phyloP scores from a whole-genome alignment of 2,329 filamentous ascomycete species.

The Colletotrichum sidae region DNA sequence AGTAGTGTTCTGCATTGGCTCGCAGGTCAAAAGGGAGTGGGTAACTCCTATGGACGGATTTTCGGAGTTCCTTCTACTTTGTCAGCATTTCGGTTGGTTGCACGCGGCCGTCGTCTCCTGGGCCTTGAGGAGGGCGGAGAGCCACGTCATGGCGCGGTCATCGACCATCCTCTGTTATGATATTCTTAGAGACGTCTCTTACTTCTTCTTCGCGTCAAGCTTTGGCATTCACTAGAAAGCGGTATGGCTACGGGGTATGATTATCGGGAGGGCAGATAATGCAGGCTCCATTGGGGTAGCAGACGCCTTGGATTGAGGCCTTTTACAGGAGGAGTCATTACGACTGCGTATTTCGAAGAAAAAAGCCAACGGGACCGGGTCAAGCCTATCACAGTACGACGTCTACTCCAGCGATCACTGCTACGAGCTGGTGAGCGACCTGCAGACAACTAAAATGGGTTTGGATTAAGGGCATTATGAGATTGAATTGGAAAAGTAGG shows the following conservation, averaged over 20 bases:
- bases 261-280: constrained; percentile 12
- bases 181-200: constrained; percentile 37
- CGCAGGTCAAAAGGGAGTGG: constrained; percentile 49
- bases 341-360: constrained; percentile 11
- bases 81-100: constrained; percentile 18
- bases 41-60: constrained; percentile 19
- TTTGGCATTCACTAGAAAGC: constrained; percentile 31
- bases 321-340: constrained; percentile 16
- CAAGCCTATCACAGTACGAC: constrained; percentile 4
- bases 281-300: background rate
- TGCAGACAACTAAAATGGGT: background rate
- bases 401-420: background rate
- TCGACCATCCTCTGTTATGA: constrained; percentile 19
- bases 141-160: background rate
- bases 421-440: background rate
- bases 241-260: constrained; percentile 25
- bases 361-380: constrained; percentile 19
- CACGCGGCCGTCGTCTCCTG: constrained; percentile 20
- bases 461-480: constrained; percentile 3
- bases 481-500: constrained; percentile 28
- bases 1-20: constrained; percentile 51
- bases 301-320: constrained; percentile 19
- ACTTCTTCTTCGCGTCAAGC: constrained; percentile 35
- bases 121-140: constrained; percentile 26
- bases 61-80: constrained; percentile 39